Evolutionary conservation across 164 flowering plant genomes (phyloP).

Genomic region (Akebia trifoliata): DNA sequence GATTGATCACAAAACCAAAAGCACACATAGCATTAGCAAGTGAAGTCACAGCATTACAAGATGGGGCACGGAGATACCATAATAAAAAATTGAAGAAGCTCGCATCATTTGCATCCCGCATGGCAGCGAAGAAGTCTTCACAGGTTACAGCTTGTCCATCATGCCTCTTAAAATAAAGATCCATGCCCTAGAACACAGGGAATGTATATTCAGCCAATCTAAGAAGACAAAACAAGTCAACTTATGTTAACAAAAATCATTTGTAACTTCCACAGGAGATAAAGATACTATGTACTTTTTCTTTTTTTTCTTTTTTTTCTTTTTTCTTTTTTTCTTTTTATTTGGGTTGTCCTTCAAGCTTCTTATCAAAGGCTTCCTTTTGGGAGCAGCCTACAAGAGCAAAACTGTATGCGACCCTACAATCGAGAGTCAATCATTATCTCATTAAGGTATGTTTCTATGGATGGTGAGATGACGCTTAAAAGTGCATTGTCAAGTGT

Average conservation of each 20-base stretch:
- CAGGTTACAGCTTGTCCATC: constrained; percentile 99
- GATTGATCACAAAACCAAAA: constrained; percentile 15
- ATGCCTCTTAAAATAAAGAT: constrained; percentile 91
- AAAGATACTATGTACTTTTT: neutral
- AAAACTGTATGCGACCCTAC: too few relatives aligned
- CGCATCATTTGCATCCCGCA: constrained; percentile 95
- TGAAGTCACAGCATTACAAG: neutral
- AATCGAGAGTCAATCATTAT: too few relatives aligned
- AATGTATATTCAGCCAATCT: neutral
- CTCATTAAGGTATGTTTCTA: too few relatives aligned
- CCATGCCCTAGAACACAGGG: constrained; percentile 69
- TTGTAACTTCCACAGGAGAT: too few relatives aligned
- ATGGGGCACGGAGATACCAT: constrained; percentile 41
- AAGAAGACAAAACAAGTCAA: neutral
- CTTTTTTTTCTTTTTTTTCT: neutral
- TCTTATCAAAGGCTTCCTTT: too few relatives aligned
- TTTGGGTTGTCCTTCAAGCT: too few relatives aligned
- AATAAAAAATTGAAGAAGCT: constrained; percentile 72
- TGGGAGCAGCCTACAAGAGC: too few relatives aligned
- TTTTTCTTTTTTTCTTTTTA: too few relatives aligned
- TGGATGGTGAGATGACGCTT: too few relatives aligned
- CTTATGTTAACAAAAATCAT: neutral
- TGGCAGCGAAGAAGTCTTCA: constrained; percentile 95
- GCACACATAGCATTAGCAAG: neutral
- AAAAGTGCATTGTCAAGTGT: too few relatives aligned